Conservation (phyloP, 208 protist species). For the Wallacemonas sp. region DNA sequence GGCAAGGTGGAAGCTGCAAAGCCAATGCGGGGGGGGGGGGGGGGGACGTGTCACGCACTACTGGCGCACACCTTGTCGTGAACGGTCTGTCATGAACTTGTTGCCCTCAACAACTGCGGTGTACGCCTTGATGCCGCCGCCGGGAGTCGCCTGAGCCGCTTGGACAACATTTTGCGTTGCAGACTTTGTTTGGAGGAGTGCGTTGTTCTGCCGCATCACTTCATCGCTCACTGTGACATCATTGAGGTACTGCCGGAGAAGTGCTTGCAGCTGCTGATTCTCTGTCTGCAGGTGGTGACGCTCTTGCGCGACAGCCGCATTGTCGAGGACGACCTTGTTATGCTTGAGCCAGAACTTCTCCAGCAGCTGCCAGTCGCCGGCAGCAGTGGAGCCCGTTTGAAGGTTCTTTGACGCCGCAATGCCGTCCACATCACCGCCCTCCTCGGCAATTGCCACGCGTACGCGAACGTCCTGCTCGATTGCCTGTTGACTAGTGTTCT, state of each 20-base stretch:
- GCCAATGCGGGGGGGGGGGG: too few species aligned
- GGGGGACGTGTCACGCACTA: constrained; percentile 19
- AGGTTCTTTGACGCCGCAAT: constrained; percentile 2
- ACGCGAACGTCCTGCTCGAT: constrained; percentile 78
- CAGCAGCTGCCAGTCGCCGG: constrained; percentile 87
- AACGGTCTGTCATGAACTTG: constrained; percentile 73
- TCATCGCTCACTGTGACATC: constrained; percentile 94
- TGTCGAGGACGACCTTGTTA: constrained; percentile 97
- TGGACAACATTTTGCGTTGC: constrained; percentile 71
- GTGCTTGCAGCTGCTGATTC: constrained; percentile 83
- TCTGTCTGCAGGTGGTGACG: constrained; percentile 86
- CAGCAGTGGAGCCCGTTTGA: constrained; percentile 5
- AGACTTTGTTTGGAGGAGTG: constrained; percentile 48
- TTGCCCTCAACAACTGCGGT: constrained; percentile 85
- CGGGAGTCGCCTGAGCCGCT: constrained; percentile 21
- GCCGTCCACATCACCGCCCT: constrained; percentile 32
- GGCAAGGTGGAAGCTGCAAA: too few species aligned
- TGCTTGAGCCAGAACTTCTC: constrained; percentile 94
- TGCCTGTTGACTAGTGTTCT: constrained; percentile 60
- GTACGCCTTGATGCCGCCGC: constrained; percentile 21
- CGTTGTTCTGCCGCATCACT: constrained; percentile 77
- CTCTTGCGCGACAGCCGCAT: constrained; percentile 92
- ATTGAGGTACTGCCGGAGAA: constrained; percentile 96
- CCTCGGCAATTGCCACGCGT: constrained; percentile 41
- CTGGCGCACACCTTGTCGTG: constrained; percentile 40